Conservation (phyloP, 495 filamentous ascomycete genomes). For the Rhizodiscina lignyota region DNA sequence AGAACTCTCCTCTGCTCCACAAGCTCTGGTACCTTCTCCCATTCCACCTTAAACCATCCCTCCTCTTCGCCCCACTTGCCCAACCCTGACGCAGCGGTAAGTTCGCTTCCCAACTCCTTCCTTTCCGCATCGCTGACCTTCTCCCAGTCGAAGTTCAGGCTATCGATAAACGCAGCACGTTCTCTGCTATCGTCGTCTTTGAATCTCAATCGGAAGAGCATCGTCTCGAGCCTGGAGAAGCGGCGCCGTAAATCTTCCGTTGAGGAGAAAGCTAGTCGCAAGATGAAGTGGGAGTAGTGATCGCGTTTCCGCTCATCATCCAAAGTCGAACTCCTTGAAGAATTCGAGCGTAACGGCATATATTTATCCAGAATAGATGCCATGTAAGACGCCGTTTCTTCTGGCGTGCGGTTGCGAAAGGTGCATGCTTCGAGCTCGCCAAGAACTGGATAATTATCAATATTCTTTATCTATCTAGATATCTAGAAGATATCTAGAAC, state of each 20-base stretch:
- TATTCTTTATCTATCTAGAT: not conserved
- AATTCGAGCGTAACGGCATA: slow-evolving; percentile 67
- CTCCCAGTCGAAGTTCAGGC: slow-evolving; percentile 68
- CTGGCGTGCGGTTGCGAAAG: slow-evolving; percentile 71
- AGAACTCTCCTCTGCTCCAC: slow-evolving; percentile 66
- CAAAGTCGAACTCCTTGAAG: slow-evolving; percentile 39
- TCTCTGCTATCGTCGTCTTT: slow-evolving; percentile 53
- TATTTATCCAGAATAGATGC: slow-evolving; percentile 68
- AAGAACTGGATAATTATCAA: slow-evolving; percentile 41
- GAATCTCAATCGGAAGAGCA: slow-evolving; percentile 72
- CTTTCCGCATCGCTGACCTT: slow-evolving; percentile 62
- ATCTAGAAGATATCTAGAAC: too few relatives aligned
- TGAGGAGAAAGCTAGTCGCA: slow-evolving; percentile 79
- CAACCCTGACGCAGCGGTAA: slow-evolving; percentile 29
- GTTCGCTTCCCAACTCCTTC: slow-evolving; percentile 30
- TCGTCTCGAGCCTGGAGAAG: slow-evolving; percentile 72
- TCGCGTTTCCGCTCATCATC: slow-evolving; percentile 77
- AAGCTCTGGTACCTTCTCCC: slow-evolving; percentile 80
- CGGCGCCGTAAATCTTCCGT: slow-evolving; percentile 85
- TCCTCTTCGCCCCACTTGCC: slow-evolving; percentile 37
- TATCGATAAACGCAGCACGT: slow-evolving; percentile 56
- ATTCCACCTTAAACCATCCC: slow-evolving; percentile 87
- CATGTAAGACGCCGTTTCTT: slow-evolving; percentile 68
- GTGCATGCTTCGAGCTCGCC: slow-evolving; percentile 91
- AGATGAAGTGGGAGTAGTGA: slow-evolving; percentile 95